Percentiles rank a stretch among this genome's conserved stretches.
Evolutionary conservation across 805 yeast species (phyloP).

Genomic region (Zygosaccharomyces rouxii): DNA sequence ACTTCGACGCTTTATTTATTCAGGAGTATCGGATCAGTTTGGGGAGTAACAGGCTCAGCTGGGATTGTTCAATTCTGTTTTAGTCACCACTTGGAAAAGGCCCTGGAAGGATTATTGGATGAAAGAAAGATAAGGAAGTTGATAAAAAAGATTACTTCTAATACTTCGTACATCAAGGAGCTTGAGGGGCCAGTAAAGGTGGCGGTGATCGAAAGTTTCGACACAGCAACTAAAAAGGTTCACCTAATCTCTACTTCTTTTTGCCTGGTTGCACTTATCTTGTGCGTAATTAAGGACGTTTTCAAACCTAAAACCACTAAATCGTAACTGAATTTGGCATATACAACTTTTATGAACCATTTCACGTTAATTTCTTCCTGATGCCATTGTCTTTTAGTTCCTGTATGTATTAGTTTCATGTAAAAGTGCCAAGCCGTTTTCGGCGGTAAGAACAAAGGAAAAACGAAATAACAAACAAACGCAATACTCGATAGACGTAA

Average conservation of each 20-base stretch:
- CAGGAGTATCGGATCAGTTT: constrained; percentile 40
- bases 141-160: constrained; percentile 12
- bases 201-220: constrained; percentile 15
- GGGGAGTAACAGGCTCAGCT: constrained; percentile 36
- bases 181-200: constrained; percentile 12
- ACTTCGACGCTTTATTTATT: constrained; percentile 39
- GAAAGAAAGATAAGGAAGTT: constrained; percentile 12
- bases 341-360: too few species aligned
- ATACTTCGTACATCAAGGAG: constrained; percentile 13
- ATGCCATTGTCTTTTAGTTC: too few species aligned
- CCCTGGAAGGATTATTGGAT: constrained; percentile 9
- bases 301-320: constrained; percentile 4
- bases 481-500: too few species aligned
- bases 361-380: too few species aligned
- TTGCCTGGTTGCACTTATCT: constrained; percentile 8
- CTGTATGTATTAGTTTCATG: too few species aligned
- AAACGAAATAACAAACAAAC: too few species aligned
- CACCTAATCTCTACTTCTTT: constrained; percentile 13
- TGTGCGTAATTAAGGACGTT: constrained; percentile 11
- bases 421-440: too few species aligned
- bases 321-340: too few species aligned
- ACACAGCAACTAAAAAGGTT: constrained; percentile 12
- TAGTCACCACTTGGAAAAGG: constrained; percentile 5
- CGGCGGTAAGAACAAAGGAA: too few species aligned
- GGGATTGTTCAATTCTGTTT: constrained; percentile 15